phyloP scores from a whole-genome alignment of 768 basidiomycete genomes.

The Termitomyces sp. region DNA sequence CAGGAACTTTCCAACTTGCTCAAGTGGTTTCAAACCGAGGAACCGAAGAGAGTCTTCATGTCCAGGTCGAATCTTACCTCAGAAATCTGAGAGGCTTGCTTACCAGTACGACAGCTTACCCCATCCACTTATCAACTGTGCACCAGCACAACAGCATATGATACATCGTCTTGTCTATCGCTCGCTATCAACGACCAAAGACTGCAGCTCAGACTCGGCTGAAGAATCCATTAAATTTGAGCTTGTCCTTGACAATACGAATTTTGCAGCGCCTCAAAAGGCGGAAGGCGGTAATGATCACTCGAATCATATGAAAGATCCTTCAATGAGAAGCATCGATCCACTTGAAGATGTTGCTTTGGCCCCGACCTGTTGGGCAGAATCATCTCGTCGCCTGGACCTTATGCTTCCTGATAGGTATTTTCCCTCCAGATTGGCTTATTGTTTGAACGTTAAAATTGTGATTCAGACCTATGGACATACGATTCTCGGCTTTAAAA shows the following conservation, averaged over 20 bases:
- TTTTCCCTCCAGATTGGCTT: background rate
- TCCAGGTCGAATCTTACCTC: constrained; percentile 37
- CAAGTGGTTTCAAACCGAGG: constrained; percentile 37
- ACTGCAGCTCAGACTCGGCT: constrained; percentile 6
- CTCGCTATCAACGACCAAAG: constrained; percentile 21
- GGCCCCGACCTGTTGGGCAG: constrained; percentile 29
- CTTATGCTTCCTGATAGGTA: constrained; percentile 62
- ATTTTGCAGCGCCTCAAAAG: background rate
- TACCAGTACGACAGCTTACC: constrained; percentile 33
- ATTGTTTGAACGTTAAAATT: background rate
- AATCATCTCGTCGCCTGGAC: constrained; percentile 37
- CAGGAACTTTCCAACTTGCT: constrained; percentile 39
- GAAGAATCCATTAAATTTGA: constrained; percentile 37
- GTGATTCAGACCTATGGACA: constrained; percentile 50
- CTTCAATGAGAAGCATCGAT: background rate
- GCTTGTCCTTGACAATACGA: constrained; percentile 25
- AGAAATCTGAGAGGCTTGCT: background rate
- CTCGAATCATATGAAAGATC: background rate
- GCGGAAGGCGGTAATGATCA: background rate
- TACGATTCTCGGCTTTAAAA: constrained; percentile 45
- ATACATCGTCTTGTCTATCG: constrained; percentile 51
- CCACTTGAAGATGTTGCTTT: constrained; percentile 4
- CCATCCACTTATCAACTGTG: constrained; percentile 26
- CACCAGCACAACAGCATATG: constrained; percentile 28
- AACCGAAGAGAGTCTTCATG: constrained; percentile 40